Conservation (phyloP, 352 stramenopile genomes). For the Thalassiosira livingstoniorum region DNA sequence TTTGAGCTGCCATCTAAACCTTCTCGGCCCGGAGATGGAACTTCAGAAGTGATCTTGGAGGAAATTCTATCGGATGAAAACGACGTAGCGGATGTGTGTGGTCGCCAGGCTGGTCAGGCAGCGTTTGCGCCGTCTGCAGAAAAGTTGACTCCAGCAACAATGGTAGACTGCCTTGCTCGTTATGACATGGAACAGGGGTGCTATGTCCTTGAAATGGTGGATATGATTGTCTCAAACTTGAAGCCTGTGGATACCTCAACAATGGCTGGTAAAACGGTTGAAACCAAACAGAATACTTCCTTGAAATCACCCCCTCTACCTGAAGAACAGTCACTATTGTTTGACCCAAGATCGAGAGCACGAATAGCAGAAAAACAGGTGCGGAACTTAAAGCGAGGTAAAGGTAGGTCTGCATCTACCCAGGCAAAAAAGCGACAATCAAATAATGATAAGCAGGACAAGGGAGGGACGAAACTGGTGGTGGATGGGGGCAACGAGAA, state of each 20-base stretch:
- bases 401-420: background rate
- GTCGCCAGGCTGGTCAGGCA: background rate
- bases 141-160: background rate
- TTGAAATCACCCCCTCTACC: background rate
- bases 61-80: too few species aligned
- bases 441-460: too few species aligned
- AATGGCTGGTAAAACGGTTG: background rate
- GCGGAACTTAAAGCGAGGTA: constrained; percentile 32
- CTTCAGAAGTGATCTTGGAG: too few species aligned
- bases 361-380: constrained; percentile 36
- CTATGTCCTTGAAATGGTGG: constrained; percentile 49
- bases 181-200: constrained; percentile 29
- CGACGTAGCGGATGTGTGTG: too few species aligned
- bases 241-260: background rate
- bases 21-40: too few species aligned
- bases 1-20: too few species aligned
- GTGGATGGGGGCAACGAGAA: too few species aligned
- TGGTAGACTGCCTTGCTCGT: constrained; percentile 46
- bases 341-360: constrained; percentile 36
- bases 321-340: background rate
- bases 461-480: too few species aligned
- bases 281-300: background rate
- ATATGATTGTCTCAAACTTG: constrained; percentile 22
- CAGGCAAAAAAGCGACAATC: background rate
- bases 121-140: background rate